Percentiles rank a stretch among this genome's conserved stretches.
These are phyloP conservation scores for Pisolithus albus DNA, from an alignment of 768 basidiomycete species.

Conservation along the genomic window DNA sequence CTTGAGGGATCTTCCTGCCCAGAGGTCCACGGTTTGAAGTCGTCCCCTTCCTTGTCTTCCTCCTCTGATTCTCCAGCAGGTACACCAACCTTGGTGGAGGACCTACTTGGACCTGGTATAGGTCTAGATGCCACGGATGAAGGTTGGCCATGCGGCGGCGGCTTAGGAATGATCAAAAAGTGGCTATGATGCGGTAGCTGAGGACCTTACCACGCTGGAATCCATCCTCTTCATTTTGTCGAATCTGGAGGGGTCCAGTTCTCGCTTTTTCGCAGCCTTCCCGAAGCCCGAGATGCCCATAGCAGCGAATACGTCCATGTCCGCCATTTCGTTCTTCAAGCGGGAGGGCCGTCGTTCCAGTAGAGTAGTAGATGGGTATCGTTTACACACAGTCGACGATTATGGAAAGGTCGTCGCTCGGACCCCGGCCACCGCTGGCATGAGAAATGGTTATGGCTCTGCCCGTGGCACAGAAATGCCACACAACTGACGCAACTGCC, in stretches of 20 bases:
- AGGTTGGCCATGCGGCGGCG: constrained; percentile 11
- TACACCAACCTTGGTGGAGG: constrained; percentile 3
- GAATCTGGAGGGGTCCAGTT: constrained; percentile 70
- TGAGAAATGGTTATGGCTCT: neutral
- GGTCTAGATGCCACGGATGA: neutral
- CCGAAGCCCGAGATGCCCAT: constrained; percentile 87
- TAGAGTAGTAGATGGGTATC: too few relatives aligned
- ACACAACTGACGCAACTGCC: constrained; percentile 1
- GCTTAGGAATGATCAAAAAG: constrained; percentile 15
- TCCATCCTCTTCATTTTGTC: constrained; percentile 66
- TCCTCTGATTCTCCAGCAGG: constrained; percentile 16
- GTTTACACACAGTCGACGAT: too few relatives aligned
- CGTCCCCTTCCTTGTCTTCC: constrained; percentile 19
- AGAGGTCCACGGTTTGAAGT: constrained; percentile 6
- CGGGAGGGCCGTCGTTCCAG: too few relatives aligned
- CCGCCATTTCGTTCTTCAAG: constrained; percentile 34
- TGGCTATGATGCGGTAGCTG: constrained; percentile 7
- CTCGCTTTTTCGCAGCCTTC: constrained; percentile 57
- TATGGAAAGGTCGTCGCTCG: too few relatives aligned
- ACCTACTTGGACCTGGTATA: constrained; percentile 13
- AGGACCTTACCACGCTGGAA: constrained; percentile 17
- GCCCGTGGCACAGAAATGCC: neutral
- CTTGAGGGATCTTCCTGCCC: constrained; percentile 4
- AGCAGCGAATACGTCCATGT: constrained; percentile 66
- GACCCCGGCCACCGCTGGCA: constrained; percentile 1